Percentiles rank a stretch among this genome's conserved stretches.
Evolutionary conservation across 2,329 filamentous ascomycete species (phyloP).

Genomic region (Camillea tinctor): DNA sequence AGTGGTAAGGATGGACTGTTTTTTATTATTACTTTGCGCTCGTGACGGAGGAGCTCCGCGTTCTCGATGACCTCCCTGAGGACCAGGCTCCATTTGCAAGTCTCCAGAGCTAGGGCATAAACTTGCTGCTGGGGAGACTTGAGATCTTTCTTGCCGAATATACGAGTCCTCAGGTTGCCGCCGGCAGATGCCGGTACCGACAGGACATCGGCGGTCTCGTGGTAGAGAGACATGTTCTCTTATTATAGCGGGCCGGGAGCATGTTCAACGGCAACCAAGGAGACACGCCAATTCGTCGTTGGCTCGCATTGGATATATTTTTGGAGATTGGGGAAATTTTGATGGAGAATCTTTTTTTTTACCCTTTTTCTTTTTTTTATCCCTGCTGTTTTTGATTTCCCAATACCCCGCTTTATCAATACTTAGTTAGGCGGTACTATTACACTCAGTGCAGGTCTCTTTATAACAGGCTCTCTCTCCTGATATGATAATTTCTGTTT

Average conservation of each 20-base stretch:
- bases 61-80: constrained; percentile 88
- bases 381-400: too few relatives aligned
- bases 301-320: background rate
- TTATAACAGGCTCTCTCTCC: too few relatives aligned
- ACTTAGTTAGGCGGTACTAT: too few relatives aligned
- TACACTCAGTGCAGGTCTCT: too few relatives aligned
- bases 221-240: constrained; percentile 81
- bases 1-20: background rate
- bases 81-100: constrained; percentile 84
- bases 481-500: too few relatives aligned
- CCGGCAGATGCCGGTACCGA: constrained; percentile 60
- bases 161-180: constrained; percentile 83
- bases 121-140: constrained; percentile 80
- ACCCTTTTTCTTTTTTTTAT: too few relatives aligned
- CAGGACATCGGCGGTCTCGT: constrained; percentile 80
- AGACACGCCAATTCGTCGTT: background rate
- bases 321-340: too few relatives aligned
- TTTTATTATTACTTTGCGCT: constrained; percentile 91
- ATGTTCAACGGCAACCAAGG: constrained; percentile 7
- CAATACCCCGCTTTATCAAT: too few relatives aligned
- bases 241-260: constrained; percentile 1
- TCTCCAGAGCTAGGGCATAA: constrained; percentile 83
- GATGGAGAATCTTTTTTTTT: too few relatives aligned
- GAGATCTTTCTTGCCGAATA: constrained; percentile 71
- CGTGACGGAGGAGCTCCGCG: constrained; percentile 70